These are phyloP conservation scores for Leptographium lundbergii DNA, from an alignment of 2,329 filamentous ascomycete genomes.

Conservation along the genomic window DNA sequence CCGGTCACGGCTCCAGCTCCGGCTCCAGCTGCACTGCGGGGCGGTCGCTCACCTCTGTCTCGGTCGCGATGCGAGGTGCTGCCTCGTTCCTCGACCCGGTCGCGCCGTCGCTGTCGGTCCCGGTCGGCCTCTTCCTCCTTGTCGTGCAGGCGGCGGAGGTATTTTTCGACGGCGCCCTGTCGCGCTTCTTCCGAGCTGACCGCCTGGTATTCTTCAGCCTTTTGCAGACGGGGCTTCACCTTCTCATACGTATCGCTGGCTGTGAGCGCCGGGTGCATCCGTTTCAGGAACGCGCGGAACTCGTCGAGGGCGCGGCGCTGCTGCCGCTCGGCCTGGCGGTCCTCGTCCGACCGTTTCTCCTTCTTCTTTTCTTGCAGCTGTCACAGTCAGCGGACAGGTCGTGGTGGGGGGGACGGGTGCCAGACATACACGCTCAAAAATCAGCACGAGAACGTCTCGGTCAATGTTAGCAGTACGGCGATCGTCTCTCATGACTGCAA, in stretches of 20 bases:
- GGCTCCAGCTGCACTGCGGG: conserved; percentile 35
- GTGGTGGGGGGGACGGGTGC: background rate
- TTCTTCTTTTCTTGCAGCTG: conserved; percentile 83
- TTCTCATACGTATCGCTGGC: conserved; percentile 78
- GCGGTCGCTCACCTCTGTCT: conserved; percentile 41
- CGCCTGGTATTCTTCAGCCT: conserved; percentile 72
- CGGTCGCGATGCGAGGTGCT: background rate
- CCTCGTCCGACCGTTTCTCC: conserved; percentile 68
- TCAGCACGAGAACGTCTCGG: conserved; percentile 61
- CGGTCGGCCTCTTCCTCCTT: conserved; percentile 74
- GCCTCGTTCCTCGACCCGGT: conserved; percentile 7
- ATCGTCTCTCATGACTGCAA: conserved; percentile 70
- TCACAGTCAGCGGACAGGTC: background rate
- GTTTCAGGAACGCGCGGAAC: conserved; percentile 76
- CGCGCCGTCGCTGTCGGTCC: conserved; percentile 39
- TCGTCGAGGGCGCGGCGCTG: conserved; percentile 77
- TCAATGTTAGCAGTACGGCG: conserved; percentile 80
- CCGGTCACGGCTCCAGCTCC: background rate
- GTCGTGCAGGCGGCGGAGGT: conserved; percentile 79
- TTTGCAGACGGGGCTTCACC: conserved; percentile 66
- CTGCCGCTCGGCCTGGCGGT: conserved; percentile 72
- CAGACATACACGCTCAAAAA: conserved; percentile 65
- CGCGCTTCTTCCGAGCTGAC: conserved; percentile 74
- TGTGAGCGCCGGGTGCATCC: conserved; percentile 71
- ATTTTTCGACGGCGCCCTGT: conserved; percentile 78